A percentile compares a stretch with the other conserved stretches of the same genome.
Evolutionary conservation across 2,329 filamentous ascomycete genomes (phyloP).

Genomic region (Exophiala spinifera): DNA sequence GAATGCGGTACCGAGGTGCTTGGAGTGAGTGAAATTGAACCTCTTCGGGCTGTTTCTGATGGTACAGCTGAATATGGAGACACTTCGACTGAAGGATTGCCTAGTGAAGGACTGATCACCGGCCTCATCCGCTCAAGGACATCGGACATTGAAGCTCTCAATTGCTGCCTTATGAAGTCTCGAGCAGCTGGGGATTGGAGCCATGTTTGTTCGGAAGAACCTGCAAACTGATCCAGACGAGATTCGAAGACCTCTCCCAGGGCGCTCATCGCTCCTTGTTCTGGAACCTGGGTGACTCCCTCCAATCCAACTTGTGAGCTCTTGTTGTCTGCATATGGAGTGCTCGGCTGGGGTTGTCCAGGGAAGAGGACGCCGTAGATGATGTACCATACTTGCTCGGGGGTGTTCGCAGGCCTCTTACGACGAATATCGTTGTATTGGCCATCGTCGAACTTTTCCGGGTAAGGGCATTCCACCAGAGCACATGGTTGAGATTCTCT

Average conservation of each 20-base stretch:
- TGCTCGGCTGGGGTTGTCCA: constrained; percentile 18
- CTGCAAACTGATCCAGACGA: constrained; percentile 18
- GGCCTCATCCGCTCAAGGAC: constrained; percentile 12
- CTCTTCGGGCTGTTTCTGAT: constrained; percentile 10
- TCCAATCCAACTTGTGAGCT: neutral
- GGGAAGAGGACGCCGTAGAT: constrained; percentile 28
- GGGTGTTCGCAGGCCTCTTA: constrained; percentile 21
- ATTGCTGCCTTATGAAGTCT: constrained; percentile 17
- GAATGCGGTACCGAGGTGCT: constrained; percentile 16
- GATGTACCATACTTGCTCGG: constrained; percentile 27
- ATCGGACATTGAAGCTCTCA: constrained; percentile 19
- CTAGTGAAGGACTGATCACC: constrained; percentile 7
- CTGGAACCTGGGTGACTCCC: constrained; percentile 2
- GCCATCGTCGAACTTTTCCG: constrained; percentile 26
- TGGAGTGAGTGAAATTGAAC: constrained; percentile 18
- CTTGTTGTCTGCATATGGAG: constrained; percentile 25
- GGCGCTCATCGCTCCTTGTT: constrained; percentile 16
- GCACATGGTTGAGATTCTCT: constrained; percentile 11
- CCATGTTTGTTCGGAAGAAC: constrained; percentile 17
- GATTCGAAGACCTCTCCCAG: constrained; percentile 19
- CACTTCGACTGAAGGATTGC: constrained; percentile 10
- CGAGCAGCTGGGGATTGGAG: constrained; percentile 11
- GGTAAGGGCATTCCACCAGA: constrained; percentile 23
- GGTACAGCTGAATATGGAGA: constrained; percentile 11
- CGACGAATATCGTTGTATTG: constrained; percentile 25